Base-by-base conservation (phyloP, 768 basidiomycete species). In the Grammothele lineata region DNA sequence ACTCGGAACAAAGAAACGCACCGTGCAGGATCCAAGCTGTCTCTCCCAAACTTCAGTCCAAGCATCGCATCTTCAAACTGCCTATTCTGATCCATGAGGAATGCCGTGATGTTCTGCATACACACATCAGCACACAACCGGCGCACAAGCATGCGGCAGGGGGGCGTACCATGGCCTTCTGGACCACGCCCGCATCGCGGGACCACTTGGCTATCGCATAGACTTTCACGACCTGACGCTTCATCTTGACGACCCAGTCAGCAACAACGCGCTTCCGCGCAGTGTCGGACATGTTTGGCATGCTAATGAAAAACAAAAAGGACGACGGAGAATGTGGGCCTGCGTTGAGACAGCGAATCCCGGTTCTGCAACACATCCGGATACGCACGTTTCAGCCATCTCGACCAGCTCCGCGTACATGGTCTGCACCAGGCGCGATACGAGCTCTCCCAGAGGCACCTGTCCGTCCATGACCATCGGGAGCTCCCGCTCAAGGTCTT, bases 141-240 rank as follows among this genome's bases (percentile, higher is more conserved):
- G 18, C 4, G 9, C 10, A 26, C 5, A 14, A 8, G 14, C 24
- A 25, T 17, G 10, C n/a, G 5, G 19, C 10, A 10, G n/a, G 8
- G 24, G 38, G 15, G 57, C 59, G 57, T 56, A 81, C 89, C 90
- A 92, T 90, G 72, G 84, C 87, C 66, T 87, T 89, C 66, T 92
- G 89, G 34, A 89, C 83, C 5, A 85, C 83, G 48, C 79, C 78
- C 34, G 87, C 85, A 62, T 93, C 91, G 50, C 87, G 75, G 30
- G 87, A 77, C 92, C 92, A 96, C 57, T 92, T 87, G 7, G 78
- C 76, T 23, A 92, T 77, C 10, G 91, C 92, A 58, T 91, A 90
- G 12, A 94, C 67, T 64, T 93, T 93, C 24, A 92, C 85, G 26
- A 92, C 80, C 58, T 95, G 92, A 58, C 92, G 87, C 66, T 94